phyloP scores from a whole-genome alignment of 2,329 filamentous ascomycete genomes.

The Botrytis aclada region DNA sequence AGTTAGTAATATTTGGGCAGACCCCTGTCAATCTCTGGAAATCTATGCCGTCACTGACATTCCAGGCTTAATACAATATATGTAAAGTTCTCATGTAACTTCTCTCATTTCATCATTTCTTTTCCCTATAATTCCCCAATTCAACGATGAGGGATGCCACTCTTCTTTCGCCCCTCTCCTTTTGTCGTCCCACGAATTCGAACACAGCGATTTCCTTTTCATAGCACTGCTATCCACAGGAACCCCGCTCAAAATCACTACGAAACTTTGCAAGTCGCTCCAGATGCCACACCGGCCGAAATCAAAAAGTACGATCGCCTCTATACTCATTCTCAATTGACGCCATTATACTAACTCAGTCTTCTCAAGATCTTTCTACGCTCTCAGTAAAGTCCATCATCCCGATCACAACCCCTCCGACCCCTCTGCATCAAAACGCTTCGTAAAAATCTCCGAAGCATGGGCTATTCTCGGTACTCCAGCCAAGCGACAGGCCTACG shows the following conservation, averaged over 20 bases:
- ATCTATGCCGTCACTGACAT: slow-evolving; percentile 13
- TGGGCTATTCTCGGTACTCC: slow-evolving; percentile 73
- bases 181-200: slow-evolving; percentile 20
- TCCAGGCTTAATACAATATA: neutral
- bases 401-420: slow-evolving; percentile 84
- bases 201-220: slow-evolving; percentile 45
- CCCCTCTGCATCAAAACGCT: slow-evolving; percentile 68
- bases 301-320: slow-evolving; percentile 70
- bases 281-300: slow-evolving; percentile 66
- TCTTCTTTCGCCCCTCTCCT: slow-evolving; percentile 39
- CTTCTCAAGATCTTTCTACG: slow-evolving; percentile 70
- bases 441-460: slow-evolving; percentile 79
- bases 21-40: neutral
- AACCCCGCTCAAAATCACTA: slow-evolving; percentile 63
- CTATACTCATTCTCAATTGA: neutral
- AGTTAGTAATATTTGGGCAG: neutral
- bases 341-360: slow-evolving; percentile 8
- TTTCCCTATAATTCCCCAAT: neutral
- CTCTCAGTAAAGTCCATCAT: slow-evolving; percentile 86
- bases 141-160: slow-evolving; percentile 52
- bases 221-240: slow-evolving; percentile 41
- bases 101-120: neutral
- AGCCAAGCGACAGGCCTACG: slow-evolving; percentile 75
- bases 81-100: neutral
- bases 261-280: slow-evolving; percentile 70